These are phyloP conservation scores for Pythium phragmiticola DNA, from an alignment of 352 stramenopile genomes.

Conservation along the genomic window DNA sequence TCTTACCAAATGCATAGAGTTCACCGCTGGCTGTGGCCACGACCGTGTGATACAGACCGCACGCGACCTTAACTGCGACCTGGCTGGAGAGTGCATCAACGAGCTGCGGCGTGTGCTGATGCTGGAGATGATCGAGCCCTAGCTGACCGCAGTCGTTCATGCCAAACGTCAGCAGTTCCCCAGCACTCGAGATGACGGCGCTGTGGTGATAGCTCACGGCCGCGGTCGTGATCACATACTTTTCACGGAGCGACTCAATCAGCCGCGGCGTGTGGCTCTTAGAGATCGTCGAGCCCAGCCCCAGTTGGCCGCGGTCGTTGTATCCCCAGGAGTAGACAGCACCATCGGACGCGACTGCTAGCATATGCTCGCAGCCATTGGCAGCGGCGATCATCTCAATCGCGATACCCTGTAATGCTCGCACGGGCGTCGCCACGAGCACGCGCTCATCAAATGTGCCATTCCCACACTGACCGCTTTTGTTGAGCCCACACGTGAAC, in stretches of 20 bases:
- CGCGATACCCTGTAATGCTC: conserved; percentile 53
- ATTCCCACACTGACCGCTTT: conserved; percentile 86
- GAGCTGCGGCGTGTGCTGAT: conserved; percentile 83
- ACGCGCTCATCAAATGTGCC: conserved; percentile 87
- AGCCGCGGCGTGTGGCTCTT: conserved; percentile 83
- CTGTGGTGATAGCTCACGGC: conserved; percentile 88
- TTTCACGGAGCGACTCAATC: conserved; percentile 83
- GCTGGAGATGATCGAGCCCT: conserved; percentile 77
- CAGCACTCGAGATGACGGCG: conserved; percentile 69
- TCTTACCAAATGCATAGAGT: conserved; percentile 84
- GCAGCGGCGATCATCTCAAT: conserved; percentile 76
- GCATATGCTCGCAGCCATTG: conserved; percentile 88
- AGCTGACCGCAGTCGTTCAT: conserved; percentile 90
- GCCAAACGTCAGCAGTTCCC: conserved; percentile 81
- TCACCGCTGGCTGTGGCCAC: conserved; percentile 61
- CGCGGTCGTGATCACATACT: conserved; percentile 71
- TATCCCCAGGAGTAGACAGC: conserved; percentile 86
- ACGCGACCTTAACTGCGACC: conserved; percentile 67
- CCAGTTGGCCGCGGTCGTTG: conserved; percentile 84
- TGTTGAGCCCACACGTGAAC: conserved; percentile 85
- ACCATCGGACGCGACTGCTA: conserved; percentile 74
- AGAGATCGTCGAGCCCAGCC: conserved; percentile 80
- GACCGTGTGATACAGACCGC: conserved; percentile 82
- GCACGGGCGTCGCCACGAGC: conserved; percentile 71
- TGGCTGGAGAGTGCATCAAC: conserved; percentile 71